A percentile compares a stretch with the other conserved stretches of the same genome.
phyloP scores from a whole-genome alignment of 2,329 filamentous ascomycete species.

The Claviceps spartinae region DNA sequence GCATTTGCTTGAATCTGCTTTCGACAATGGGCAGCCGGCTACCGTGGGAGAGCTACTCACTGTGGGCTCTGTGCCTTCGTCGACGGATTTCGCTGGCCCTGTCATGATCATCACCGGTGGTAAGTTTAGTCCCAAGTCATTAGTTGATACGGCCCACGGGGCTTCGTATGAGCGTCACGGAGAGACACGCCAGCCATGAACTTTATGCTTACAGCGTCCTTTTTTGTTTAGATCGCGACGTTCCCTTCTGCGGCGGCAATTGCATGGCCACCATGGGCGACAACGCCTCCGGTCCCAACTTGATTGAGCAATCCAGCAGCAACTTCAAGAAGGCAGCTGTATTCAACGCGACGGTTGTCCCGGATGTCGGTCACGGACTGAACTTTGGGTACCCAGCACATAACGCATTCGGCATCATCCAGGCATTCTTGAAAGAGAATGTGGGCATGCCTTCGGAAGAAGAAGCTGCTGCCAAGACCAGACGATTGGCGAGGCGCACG shows the following conservation, averaged over 20 bases:
- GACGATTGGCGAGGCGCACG: not conserved
- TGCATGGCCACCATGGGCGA: constrained; percentile 32
- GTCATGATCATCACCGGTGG: constrained; percentile 46
- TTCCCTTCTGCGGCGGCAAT: constrained; percentile 49
- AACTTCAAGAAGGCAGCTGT: constrained; percentile 30
- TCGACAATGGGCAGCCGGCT: constrained; percentile 38
- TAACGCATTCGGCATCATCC: constrained; percentile 21
- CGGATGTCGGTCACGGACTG: constrained; percentile 35
- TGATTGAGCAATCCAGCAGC: constrained; percentile 28
- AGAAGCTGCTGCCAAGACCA: not conserved
- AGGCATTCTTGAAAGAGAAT: constrained; percentile 17
- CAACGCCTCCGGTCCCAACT: constrained; percentile 20
- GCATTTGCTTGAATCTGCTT: constrained; percentile 31
- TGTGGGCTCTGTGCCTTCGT: constrained; percentile 24
- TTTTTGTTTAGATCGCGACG: constrained; percentile 25
- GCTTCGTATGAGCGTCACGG: not conserved
- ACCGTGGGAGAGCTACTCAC: constrained; percentile 47
- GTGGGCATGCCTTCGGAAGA: not conserved
- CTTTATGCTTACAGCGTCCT: not conserved
- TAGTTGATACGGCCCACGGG: not conserved
- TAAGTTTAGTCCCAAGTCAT: constrained; percentile 11
- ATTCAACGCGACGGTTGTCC: constrained; percentile 42
- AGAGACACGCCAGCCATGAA: too few species aligned
- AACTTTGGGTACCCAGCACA: constrained; percentile 29
- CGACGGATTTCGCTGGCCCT: constrained; percentile 34